Conservation (phyloP, 306 rosid species). For the Morella rubra region DNA sequence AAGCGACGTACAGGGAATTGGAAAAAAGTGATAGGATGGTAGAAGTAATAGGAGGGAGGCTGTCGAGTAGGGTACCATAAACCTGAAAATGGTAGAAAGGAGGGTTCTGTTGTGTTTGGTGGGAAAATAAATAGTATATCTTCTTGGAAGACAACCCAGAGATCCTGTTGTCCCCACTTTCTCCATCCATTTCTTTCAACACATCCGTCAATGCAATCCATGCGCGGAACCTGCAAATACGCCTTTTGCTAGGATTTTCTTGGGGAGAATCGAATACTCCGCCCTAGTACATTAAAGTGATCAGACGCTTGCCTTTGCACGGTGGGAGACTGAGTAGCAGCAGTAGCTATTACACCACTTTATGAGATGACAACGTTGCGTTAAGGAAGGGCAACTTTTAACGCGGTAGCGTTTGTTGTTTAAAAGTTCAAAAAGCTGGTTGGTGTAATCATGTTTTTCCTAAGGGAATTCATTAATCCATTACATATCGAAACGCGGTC, state of each 20-base stretch:
- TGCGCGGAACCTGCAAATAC: conserved; percentile 17
- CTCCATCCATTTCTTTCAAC: conserved; percentile 8
- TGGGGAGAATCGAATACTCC: not conserved
- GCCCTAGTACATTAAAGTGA: too few species aligned
- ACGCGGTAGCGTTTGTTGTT: too few species aligned
- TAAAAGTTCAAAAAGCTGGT: too few species aligned
- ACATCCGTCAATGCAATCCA: conserved; percentile 21
- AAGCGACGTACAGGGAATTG: not conserved
- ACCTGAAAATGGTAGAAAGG: not conserved
- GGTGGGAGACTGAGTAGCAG: too few species aligned
- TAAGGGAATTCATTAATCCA: too few species aligned
- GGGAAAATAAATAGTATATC: conserved; percentile 23
- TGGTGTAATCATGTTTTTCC: too few species aligned
- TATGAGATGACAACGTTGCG: too few species aligned
- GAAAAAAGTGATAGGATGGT: not conserved
- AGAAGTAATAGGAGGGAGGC: not conserved
- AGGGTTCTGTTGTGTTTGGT: conserved; percentile 1
- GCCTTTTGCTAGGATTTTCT: not conserved
- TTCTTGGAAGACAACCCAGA: conserved; percentile 35
- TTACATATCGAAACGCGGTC: too few species aligned
- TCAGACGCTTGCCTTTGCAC: too few species aligned
- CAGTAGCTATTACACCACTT: too few species aligned
- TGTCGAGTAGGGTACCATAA: conserved; percentile 13
- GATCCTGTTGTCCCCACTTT: conserved; percentile 54
- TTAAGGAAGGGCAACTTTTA: too few species aligned